A percentile compares a stretch with the other conserved stretches of the same genome.
Conservation (phyloP, 768 basidiomycete species). For the Tulasnella sp. region DNA sequence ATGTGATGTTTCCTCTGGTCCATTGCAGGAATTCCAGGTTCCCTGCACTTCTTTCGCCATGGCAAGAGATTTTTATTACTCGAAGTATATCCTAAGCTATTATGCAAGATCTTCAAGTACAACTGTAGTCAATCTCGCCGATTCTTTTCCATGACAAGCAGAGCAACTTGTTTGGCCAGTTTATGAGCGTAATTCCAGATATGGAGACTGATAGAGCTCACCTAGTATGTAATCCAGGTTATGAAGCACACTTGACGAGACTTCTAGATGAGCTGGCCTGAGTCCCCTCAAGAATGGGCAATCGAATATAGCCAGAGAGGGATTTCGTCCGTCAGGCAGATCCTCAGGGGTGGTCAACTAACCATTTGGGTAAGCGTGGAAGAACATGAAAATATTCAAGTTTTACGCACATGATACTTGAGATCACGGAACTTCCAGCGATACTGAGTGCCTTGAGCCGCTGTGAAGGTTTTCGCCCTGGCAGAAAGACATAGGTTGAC, state of each 20-base stretch:
- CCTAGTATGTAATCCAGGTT: constrained; percentile 4
- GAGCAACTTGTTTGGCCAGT: background rate
- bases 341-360: background rate
- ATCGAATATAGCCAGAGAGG: constrained; percentile 10
- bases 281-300: background rate
- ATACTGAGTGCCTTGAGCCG: background rate
- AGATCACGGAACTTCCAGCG: background rate
- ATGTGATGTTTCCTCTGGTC: too few relatives aligned
- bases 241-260: background rate
- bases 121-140: background rate
- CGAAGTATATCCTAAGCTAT: background rate
- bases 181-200: background rate
- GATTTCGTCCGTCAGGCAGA: background rate
- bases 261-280: background rate
- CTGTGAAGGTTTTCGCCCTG: constrained; percentile 7
- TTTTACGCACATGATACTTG: background rate
- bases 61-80: background rate
- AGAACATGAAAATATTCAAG: background rate
- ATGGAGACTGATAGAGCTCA: background rate
- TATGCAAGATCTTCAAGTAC: background rate
- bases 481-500: background rate
- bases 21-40: too few relatives aligned
- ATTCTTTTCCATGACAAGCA: constrained; percentile 15
- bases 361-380: too few relatives aligned
- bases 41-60: too few relatives aligned